Evolutionary conservation across 2,329 filamentous ascomycete species (phyloP).

Genomic region (Fusarium decemcellulare): DNA sequence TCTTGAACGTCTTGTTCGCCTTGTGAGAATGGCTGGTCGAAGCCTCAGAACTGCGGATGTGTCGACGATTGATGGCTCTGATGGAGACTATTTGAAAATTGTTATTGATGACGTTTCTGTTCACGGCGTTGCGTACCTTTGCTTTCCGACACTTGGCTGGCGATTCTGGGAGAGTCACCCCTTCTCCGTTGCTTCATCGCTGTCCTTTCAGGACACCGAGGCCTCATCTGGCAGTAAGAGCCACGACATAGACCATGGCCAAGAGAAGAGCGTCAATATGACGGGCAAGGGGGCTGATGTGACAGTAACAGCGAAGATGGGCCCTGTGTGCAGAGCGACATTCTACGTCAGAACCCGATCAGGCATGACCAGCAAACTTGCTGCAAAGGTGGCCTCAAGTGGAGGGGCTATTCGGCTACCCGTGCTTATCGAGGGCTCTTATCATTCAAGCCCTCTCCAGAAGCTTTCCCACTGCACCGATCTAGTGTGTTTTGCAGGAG

Average conservation of each 20-base stretch:
- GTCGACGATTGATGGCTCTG: conserved; percentile 25
- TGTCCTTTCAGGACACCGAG: background rate
- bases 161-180: conserved; percentile 51
- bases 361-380: conserved; percentile 43
- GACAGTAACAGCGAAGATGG: background rate
- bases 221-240: background rate
- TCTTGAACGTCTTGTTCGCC: conserved; percentile 41
- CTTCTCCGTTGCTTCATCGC: conserved; percentile 42
- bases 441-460: conserved; percentile 38
- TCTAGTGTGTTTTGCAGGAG: conserved; percentile 51
- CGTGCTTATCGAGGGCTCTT: conserved; percentile 48
- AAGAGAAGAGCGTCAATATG: background rate
- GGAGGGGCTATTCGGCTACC: conserved; percentile 27
- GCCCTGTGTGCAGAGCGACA: conserved; percentile 15
- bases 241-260: background rate
- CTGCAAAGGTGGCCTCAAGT: conserved; percentile 11
- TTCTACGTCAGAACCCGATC: conserved; percentile 44
- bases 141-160: conserved; percentile 47
- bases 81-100: conserved; percentile 45
- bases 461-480: conserved; percentile 44
- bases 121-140: conserved; percentile 47
- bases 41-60: conserved; percentile 10
- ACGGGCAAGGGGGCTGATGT: background rate
- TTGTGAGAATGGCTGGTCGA: conserved; percentile 24
- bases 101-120: conserved; percentile 43